Base-by-base conservation (phyloP, 495 filamentous ascomycete genomes). In the Annulohypoxylon bovei region DNA sequence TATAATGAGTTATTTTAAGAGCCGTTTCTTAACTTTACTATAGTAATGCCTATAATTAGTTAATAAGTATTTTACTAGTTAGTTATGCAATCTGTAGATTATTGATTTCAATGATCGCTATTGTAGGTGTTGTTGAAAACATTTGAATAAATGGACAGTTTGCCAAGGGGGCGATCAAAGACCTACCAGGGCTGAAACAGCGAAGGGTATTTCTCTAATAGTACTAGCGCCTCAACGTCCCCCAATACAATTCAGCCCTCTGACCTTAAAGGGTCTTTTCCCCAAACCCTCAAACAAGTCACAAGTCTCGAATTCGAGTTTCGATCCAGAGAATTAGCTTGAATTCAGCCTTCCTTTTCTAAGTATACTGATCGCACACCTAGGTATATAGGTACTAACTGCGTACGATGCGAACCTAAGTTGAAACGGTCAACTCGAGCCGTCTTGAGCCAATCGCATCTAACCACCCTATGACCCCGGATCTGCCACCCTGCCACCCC, bases 271-370 rank as follows among this genome's bases (percentile, higher is more conserved):
- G 42, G 40, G 57, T 61, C 28, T 12, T 23, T 49, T 62, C 14
- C 40, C 32, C 46, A 27, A 27, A 28, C 32, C 46, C 59, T 62
- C 59, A 62, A 62, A 62, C 59, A 62, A 40, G 59, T 62, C 22
- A 11, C 56, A 44, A 44, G 39, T 58, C 57, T 63, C 61, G 49
- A 55, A 35, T 64, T 65, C 53, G 53, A 65, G 62, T 65, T 58
- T 65, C 53, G 61, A 64, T 16, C 22, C 37, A 64, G 27, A 25
- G 37, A 39, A 25, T 18, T 37, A 28, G 30, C 18, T 52, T 49
- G 49, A 37, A 47, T 30, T 9, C 32, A 23, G 25, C 30, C 53
- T 27, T 50, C 6, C 32, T n/a, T 22, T n/a, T n/a, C n/a, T n/a
- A n/a, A n/a, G n/a, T n/a, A n/a, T n/a, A n/a, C n/a, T n/a, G n/a